These are phyloP conservation scores for Phytophthora colocasiae DNA, from an alignment of 352 stramenopile species.

Conservation along the genomic window DNA sequence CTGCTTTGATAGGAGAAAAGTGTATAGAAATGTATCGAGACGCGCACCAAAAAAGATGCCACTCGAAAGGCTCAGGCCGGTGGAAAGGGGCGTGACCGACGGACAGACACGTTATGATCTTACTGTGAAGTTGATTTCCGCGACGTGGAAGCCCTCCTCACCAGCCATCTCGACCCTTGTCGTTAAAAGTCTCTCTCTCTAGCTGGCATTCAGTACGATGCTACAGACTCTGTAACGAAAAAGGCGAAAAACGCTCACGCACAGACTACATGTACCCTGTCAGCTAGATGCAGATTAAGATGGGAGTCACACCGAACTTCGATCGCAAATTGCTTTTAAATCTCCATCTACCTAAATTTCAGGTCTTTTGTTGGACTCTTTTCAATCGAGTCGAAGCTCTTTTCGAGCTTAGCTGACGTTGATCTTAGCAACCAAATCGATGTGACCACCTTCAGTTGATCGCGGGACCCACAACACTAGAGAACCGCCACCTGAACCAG, in stretches of 20 bases:
- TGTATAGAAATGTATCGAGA: too few relatives aligned
- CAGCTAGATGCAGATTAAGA: too few relatives aligned
- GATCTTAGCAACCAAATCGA: conserved; percentile 49
- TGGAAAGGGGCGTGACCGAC: too few relatives aligned
- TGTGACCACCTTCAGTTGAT: conserved; percentile 35
- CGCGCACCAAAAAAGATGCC: too few relatives aligned
- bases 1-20: too few relatives aligned
- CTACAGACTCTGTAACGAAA: too few relatives aligned
- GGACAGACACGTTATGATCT: too few relatives aligned
- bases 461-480: conserved; percentile 53
- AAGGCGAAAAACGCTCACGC: not conserved
- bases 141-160: conserved; percentile 13
- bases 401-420: conserved; percentile 52
- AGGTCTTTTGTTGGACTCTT: conserved; percentile 6
- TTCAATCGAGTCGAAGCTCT: conserved; percentile 1
- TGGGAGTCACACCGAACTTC: too few relatives aligned
- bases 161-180: conserved; percentile 7
- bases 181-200: not conserved
- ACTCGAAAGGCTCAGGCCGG: too few relatives aligned
- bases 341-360: not conserved
- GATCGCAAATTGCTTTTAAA: not conserved
- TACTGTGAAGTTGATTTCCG: too few relatives aligned
- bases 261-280: not conserved
- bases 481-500: conserved; percentile 50
- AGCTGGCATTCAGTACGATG: conserved; percentile 16